Conservation (phyloP, 1,139 yeast genomes). For the Yamadazyma triangularis region DNA sequence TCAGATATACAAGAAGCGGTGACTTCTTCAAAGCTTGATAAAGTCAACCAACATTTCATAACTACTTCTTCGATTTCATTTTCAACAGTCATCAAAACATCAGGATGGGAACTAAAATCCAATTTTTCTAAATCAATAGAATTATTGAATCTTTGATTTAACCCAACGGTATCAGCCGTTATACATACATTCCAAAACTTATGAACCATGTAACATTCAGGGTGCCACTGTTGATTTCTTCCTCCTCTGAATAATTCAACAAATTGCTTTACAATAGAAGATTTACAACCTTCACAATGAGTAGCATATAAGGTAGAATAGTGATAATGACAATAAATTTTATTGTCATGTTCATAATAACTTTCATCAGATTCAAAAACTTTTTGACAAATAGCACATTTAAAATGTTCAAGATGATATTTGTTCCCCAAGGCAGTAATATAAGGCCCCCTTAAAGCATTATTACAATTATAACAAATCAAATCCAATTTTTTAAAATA, state of each 20-base stretch:
- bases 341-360: conserved; percentile 81
- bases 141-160: conserved; percentile 12
- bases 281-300: conserved; percentile 89
- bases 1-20: conserved; percentile 89
- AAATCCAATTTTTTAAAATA: conserved; percentile 81
- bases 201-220: conserved; percentile 97
- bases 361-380: conserved; percentile 92
- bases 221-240: conserved; percentile 97
- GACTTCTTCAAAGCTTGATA: conserved; percentile 89
- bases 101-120: neutral
- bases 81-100: conserved; percentile 51
- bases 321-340: conserved; percentile 87
- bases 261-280: conserved; percentile 89
- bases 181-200: conserved; percentile 93
- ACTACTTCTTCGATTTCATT: conserved; percentile 64
- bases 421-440: conserved; percentile 90
- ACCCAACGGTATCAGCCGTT: conserved; percentile 60
- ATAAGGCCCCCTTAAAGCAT: conserved; percentile 87
- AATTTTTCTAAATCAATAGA: conserved; percentile 5
- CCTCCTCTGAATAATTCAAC: conserved; percentile 92
- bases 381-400: conserved; percentile 81
- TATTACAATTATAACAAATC: conserved; percentile 79
- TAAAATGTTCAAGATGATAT: conserved; percentile 93
- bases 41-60: conserved; percentile 79
- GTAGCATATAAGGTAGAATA: conserved; percentile 82